phyloP scores from a whole-genome alignment of 2,329 filamentous ascomycete species.

The Colletotrichum musae region DNA sequence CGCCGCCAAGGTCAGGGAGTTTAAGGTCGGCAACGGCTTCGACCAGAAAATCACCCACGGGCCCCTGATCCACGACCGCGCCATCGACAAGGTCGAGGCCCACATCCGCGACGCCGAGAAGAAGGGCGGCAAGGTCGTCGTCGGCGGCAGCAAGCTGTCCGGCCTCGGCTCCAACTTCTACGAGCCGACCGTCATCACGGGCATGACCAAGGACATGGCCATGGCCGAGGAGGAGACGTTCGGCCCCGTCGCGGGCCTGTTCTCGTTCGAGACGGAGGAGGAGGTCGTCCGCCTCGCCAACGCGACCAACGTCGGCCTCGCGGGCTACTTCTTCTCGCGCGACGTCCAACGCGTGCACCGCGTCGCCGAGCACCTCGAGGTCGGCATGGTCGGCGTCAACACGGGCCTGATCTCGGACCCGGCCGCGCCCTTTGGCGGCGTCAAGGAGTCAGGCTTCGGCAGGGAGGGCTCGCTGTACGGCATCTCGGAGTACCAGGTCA shows the following conservation, averaged over 20 bases:
- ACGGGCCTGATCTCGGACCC: constrained; percentile 76
- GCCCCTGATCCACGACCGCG: constrained; percentile 87
- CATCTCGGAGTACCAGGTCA: constrained; percentile 81
- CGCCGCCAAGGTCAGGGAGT: constrained; percentile 78
- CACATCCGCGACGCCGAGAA: constrained; percentile 85
- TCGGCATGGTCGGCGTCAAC: constrained; percentile 91
- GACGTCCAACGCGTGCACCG: constrained; percentile 72
- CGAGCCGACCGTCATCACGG: constrained; percentile 88
- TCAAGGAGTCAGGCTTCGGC: constrained; percentile 87
- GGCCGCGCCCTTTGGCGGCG: constrained; percentile 79
- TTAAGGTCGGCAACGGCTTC: constrained; percentile 84
- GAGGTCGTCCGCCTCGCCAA: constrained; percentile 92
- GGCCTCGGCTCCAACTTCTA: constrained; percentile 83
- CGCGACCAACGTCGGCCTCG: constrained; percentile 85
- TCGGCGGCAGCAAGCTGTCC: constrained; percentile 81
- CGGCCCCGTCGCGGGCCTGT: constrained; percentile 91
- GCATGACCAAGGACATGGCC: constrained; percentile 88
- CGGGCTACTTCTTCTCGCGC: constrained; percentile 91
- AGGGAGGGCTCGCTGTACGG: constrained; percentile 84
- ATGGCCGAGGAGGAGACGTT: constrained; percentile 94
- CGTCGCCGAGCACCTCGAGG: constrained; percentile 80
- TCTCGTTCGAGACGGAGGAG: constrained; percentile 89
- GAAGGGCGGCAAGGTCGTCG: constrained; percentile 82
- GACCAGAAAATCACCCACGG: constrained; percentile 81
- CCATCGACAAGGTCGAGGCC: constrained; percentile 81